Percentiles rank a stretch among this genome's conserved stretches.
These are phyloP conservation scores for Colletotrichum paranaense DNA, from an alignment of 2,329 filamentous ascomycete genomes.

Conservation along the genomic window DNA sequence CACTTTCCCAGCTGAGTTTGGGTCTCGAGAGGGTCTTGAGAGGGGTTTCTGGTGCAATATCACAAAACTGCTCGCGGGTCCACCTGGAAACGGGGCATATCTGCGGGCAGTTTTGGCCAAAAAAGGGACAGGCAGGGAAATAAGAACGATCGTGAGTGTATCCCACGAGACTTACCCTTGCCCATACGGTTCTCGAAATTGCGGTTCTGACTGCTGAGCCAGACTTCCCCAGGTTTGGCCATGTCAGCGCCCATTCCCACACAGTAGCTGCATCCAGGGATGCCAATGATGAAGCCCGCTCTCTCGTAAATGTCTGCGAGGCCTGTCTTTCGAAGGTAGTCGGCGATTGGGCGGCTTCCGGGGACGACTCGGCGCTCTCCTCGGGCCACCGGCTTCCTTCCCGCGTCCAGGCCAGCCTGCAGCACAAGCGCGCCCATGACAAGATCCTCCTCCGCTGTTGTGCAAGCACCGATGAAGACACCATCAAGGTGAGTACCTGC, in stretches of 20 bases:
- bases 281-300: conserved; percentile 54
- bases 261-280: conserved; percentile 57
- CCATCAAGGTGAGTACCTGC: conserved; percentile 49
- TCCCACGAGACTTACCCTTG: conserved; percentile 47
- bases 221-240: conserved; percentile 53
- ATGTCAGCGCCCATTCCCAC: conserved; percentile 55
- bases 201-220: conserved; percentile 58
- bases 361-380: conserved; percentile 54
- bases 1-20: background rate
- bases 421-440: conserved; percentile 55
- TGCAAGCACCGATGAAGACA: conserved; percentile 59
- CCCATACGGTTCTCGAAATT: conserved; percentile 60
- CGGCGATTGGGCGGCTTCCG: conserved; percentile 51
- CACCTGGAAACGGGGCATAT: background rate
- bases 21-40: background rate
- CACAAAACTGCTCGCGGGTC: background rate
- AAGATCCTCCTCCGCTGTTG: conserved; percentile 57
- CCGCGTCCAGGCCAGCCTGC: conserved; percentile 47
- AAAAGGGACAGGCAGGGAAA: conserved; percentile 36
- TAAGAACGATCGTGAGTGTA: conserved; percentile 35
- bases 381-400: conserved; percentile 41
- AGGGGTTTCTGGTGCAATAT: background rate
- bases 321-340: conserved; percentile 47
- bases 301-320: conserved; percentile 50
- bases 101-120: background rate